phyloP scores from a whole-genome alignment of 352 stramenopile species.

The Phytopythium montanum region DNA sequence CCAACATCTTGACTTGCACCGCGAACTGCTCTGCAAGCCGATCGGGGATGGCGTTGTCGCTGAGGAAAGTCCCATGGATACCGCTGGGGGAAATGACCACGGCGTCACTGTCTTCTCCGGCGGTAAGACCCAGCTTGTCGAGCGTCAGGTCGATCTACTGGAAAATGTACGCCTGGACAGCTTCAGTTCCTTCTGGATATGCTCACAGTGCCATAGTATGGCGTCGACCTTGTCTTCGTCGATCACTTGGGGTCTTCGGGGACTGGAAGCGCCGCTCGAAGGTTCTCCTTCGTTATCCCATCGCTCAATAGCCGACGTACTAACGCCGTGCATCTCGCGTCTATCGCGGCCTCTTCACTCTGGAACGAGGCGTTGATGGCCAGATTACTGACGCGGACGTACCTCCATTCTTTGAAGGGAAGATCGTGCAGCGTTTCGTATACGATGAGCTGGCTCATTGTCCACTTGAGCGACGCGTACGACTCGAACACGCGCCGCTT shows the following conservation, averaged over 20 bases:
- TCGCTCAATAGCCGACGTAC: constrained; percentile 9
- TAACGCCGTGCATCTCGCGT: constrained; percentile 10
- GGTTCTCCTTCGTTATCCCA: constrained; percentile 6
- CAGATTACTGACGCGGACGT: background rate
- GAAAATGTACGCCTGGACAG: constrained; percentile 10
- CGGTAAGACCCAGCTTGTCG: background rate
- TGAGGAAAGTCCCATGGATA: constrained; percentile 34
- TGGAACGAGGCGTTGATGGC: background rate
- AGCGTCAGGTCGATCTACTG: constrained; percentile 11
- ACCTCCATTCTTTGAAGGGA: constrained; percentile 15
- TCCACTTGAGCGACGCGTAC: constrained; percentile 17
- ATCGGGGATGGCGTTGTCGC: constrained; percentile 21
- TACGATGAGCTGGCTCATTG: constrained; percentile 18
- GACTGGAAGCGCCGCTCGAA: constrained; percentile 12
- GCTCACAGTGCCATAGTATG: constrained; percentile 18
- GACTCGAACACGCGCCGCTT: constrained; percentile 10
- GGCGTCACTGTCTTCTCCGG: constrained; percentile 4
- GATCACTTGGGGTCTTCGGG: constrained; percentile 8
- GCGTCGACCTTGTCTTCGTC: constrained; percentile 5
- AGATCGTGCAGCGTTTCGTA: constrained; percentile 14
- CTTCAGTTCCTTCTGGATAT: constrained; percentile 11
- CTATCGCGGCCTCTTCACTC: constrained; percentile 3
- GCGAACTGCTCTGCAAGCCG: constrained; percentile 25
- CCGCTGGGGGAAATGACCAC: constrained; percentile 21
- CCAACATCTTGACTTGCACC: constrained; percentile 10